Base-by-base conservation (phyloP, 371 early-diverging fungal species). In the Mortierella sp. region DNA sequence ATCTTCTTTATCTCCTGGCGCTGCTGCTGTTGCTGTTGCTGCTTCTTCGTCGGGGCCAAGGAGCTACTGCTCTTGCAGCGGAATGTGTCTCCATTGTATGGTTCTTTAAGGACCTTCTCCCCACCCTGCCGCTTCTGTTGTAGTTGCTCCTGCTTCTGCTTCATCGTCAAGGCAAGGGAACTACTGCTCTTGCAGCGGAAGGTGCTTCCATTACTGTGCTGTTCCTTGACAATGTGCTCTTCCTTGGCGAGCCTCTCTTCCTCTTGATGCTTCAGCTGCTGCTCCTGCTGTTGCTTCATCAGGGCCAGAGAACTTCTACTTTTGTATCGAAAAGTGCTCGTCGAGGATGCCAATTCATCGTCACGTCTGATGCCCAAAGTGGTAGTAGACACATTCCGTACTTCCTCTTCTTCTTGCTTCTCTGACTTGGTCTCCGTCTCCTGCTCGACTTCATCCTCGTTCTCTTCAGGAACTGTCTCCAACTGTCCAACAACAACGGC, bases 401-500 rank as follows among this genome's bases (percentile, higher is more conserved):
- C n/a, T n/a, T n/a, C 37, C 37, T 34, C 15, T 3, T 15, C 23
- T 14, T 43, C 15, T n/a, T 46, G 28, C 32, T 42, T 34, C 4
- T 9, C 23, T 15, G 21, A 17, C 15, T 44, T 41, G 17, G 4
- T 31, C 23, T 28, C 46, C 5, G 14, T 7, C 11, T 21, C 15
- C 12, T 28, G 8, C 11, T 47, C 47, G 11, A 32, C 24, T 0
- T 50, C 64, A 4, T 53, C 59, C 6, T 64, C 72, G 12, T 65
- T 66, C 43, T 72, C 72, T 32, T 65, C 72, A 0, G 41, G 37
- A 1, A 72, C 61, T 6, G 66, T 65, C 27, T 60, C 72, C 15
- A 71, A 48, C 14, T 54, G 47, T 0, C 58, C 64, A n/a, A 50
- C 46, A 19, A 31, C n/a, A n/a, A n/a, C n/a, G n/a, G n/a, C n/a